Evolutionary conservation across 2,329 filamentous ascomycete species (phyloP), one percentile per base, ranked within the genome.

Genomic region (Fusarium sp.): DNA sequence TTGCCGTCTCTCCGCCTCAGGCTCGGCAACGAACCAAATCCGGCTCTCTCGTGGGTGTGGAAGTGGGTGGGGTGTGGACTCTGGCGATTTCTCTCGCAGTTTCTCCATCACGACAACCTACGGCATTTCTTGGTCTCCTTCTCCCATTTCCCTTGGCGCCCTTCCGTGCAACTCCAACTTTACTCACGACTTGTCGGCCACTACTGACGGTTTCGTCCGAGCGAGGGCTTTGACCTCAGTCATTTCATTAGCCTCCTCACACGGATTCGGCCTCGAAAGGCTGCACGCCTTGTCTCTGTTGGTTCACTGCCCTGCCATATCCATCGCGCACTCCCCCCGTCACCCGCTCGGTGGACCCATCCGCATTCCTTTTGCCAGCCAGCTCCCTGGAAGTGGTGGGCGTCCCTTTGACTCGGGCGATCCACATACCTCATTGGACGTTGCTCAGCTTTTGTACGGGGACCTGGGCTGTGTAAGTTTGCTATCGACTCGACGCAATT

Each of bases 291-390:
- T 69, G 57, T 65, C 64, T 69, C 65, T 67, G 64, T 61, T 66
- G 56, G 60, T 66, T 64, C 62, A 29, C 61, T 55, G 33, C 56
- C 55, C 58, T 68, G 65, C 64, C 60, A 67, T 69, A 70, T 38
- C 49, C 59, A 66, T 64, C 72, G 59, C 29, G 58, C 70, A 72
- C 70, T 67, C 65, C 66, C 66, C 66, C 64, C 67, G 69, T 63
- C 68, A 51, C 69, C 68, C 64, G 62, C 59, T 62, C 63, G 64
- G 76, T 78, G 75, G 76, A 71, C 61, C 76, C 70, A 64, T 72
- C 73, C 73, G 69, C 75, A 78, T 78, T 78, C 76, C 75, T 66
- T 66, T 64, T 63, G 44, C 65, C 63, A 70, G 73, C 73, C 73
- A 49, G 64, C 70, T 73, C 73, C 67, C 68, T 78, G 72, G 72